Percentiles rank a stretch among this genome's conserved stretches.
phyloP scores from a whole-genome alignment of 192 early-diverging fungal species.

The Umbelopsis vinacea region DNA sequence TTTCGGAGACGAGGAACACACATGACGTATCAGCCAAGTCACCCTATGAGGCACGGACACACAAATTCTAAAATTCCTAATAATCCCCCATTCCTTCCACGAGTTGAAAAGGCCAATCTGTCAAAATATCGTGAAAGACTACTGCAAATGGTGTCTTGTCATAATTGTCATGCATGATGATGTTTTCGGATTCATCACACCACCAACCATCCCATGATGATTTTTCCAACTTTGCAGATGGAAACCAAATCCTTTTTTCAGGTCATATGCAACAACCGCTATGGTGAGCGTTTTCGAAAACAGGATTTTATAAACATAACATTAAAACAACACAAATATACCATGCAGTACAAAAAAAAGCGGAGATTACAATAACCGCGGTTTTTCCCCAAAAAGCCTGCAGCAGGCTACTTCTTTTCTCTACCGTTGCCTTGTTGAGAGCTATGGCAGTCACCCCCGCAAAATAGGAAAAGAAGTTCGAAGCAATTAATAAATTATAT shows the following conservation, averaged over 20 bases:
- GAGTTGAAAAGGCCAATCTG: slow-evolving; percentile 8
- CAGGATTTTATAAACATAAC: neutral
- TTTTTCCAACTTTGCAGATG: neutral
- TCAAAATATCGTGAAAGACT: slow-evolving; percentile 8
- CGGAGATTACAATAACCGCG: slow-evolving; percentile 7
- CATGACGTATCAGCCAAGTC: neutral
- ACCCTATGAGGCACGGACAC: slow-evolving; percentile 3
- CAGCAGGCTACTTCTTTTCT: neutral
- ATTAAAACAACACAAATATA: too few species aligned
- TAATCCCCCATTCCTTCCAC: neutral
- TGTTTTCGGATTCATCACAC: neutral
- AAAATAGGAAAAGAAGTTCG: too few species aligned
- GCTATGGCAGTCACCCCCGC: too few species aligned
- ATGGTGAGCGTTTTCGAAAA: neutral
- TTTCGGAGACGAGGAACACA: neutral
- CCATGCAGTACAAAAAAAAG: neutral
- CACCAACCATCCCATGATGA: neutral
- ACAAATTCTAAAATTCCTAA: neutral
- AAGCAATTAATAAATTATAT: too few species aligned
- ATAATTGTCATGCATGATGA: slow-evolving; percentile 3
- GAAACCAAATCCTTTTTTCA: too few species aligned
- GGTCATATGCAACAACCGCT: neutral
- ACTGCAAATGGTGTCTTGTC: neutral
- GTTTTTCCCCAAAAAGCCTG: neutral
- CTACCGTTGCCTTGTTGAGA: too few species aligned